Evolutionary conservation across 768 basidiomycete species (phyloP).

Genomic region (Rhizopogon vesiculosus): DNA sequence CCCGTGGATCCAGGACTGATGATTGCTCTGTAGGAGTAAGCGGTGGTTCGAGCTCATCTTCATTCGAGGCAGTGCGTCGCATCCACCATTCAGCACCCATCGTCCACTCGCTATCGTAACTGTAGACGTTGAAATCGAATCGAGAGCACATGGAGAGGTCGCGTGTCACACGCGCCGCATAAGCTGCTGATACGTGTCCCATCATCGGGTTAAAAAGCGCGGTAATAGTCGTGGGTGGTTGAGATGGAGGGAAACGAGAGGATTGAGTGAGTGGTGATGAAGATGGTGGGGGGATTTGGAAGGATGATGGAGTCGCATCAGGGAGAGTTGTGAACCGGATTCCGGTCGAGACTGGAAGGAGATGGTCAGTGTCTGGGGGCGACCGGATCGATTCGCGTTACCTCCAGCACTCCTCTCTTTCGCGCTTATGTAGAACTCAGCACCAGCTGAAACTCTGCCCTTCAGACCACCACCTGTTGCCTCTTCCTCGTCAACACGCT

Average conservation of each 20-base stretch:
- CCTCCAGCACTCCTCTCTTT: constrained; percentile 92
- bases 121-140: constrained; percentile 96
- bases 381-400: constrained; percentile 28
- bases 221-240: constrained; percentile 92
- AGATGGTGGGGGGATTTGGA: constrained; percentile 40
- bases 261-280: constrained; percentile 33
- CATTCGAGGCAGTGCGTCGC: constrained; percentile 36
- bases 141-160: constrained; percentile 85
- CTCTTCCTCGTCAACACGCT: constrained; percentile 94
- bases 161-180: constrained; percentile 81
- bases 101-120: constrained; percentile 95
- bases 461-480: constrained; percentile 87
- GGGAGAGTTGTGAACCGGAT: constrained; percentile 92
- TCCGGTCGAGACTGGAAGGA: constrained; percentile 75
- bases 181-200: constrained; percentile 88
- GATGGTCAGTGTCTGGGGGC: constrained; percentile 1
- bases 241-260: constrained; percentile 34
- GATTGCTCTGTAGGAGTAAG: constrained; percentile 1
- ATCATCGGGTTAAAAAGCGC: constrained; percentile 96
- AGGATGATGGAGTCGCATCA: constrained; percentile 66
- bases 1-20: constrained; percentile 2
- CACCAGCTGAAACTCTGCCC: constrained; percentile 88
- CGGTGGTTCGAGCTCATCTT: neutral
- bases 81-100: constrained; percentile 98
- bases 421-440: constrained; percentile 90